Conservation (phyloP, 2,329 filamentous ascomycete species). For the Phialocephala subalpina region DNA sequence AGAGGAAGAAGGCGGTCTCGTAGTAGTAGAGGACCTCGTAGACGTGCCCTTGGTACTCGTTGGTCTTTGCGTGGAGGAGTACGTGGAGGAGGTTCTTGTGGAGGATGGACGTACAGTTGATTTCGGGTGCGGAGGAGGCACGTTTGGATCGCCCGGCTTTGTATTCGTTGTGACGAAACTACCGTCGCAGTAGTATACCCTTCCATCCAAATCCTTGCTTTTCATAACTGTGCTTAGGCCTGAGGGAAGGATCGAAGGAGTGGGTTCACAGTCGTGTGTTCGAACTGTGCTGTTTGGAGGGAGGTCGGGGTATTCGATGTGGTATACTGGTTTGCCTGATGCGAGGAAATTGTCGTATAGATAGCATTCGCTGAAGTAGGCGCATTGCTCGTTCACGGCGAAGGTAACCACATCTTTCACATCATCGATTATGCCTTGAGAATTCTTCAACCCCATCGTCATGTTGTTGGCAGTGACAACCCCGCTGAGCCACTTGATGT, state of each 20-base stretch:
- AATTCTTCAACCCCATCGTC: slow-evolving; percentile 74
- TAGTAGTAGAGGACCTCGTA: background rate
- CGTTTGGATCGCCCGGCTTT: slow-evolving; percentile 21
- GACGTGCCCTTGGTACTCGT: background rate
- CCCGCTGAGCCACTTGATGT: slow-evolving; percentile 65
- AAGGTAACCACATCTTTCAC: slow-evolving; percentile 64
- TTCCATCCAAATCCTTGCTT: slow-evolving; percentile 23
- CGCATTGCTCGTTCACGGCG: slow-evolving; percentile 75
- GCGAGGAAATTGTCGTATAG: slow-evolving; percentile 64
- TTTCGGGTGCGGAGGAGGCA: slow-evolving; percentile 12
- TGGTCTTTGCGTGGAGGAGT: background rate
- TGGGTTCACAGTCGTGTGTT: slow-evolving; percentile 10
- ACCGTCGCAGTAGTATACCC: slow-evolving; percentile 31
- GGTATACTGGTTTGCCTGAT: slow-evolving; percentile 72
- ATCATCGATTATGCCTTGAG: slow-evolving; percentile 62
- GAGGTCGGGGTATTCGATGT: slow-evolving; percentile 70
- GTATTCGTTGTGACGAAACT: slow-evolving; percentile 24
- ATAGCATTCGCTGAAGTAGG: slow-evolving; percentile 65
- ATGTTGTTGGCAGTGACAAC: slow-evolving; percentile 62
- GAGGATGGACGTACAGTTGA: slow-evolving; percentile 1
- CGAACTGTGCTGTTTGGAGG: background rate
- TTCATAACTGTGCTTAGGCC: slow-evolving; percentile 28
- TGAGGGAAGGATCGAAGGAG: slow-evolving; percentile 10
- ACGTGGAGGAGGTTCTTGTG: background rate
- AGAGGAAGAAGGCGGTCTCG: background rate